Evolutionary conservation across 768 basidiomycete species (phyloP).

Genomic region (Strobilomyces dryophilus): DNA sequence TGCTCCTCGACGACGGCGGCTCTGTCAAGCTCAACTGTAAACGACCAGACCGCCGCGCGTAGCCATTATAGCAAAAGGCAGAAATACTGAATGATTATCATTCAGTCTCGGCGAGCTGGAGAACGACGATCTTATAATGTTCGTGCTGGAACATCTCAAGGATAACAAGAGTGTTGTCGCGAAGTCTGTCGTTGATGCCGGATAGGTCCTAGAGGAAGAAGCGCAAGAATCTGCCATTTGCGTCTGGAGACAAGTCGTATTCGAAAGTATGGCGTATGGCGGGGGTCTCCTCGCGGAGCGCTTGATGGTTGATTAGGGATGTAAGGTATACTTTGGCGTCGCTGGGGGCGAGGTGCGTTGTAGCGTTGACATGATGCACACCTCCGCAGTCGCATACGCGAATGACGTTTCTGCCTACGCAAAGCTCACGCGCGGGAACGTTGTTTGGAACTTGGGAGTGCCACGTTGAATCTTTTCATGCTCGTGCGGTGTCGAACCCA

Average conservation of each 20-base stretch:
- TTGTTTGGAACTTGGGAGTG: no score
- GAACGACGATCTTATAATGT: slow-evolving; percentile 92
- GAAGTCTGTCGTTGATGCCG: no score
- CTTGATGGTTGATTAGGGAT: slow-evolving; percentile 68
- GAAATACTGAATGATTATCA: no score
- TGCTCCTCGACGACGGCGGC: slow-evolving; percentile 49
- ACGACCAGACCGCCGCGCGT: no score
- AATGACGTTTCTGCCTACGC: slow-evolving; percentile 35
- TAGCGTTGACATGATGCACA: slow-evolving; percentile 41
- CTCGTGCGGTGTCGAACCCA: no score
- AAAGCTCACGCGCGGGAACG: no score
- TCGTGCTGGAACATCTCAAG: slow-evolving; percentile 87
- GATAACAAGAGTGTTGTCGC: no score
- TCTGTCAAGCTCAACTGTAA: no score
- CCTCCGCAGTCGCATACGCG: slow-evolving; percentile 40
- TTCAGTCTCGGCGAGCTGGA: slow-evolving; percentile 91
- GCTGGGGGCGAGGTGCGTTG: slow-evolving; percentile 59
- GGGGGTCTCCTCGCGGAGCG: slow-evolving; percentile 85
- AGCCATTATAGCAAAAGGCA: no score
- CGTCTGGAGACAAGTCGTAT: slow-evolving; percentile 90
- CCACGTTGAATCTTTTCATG: slow-evolving; percentile 25
- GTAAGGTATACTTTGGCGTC: slow-evolving; percentile 21
- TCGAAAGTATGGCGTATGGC: slow-evolving; percentile 91
- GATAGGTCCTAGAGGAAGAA: slow-evolving; percentile 94
- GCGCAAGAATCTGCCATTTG: slow-evolving; percentile 71